phyloP scores from a whole-genome alignment of 2,329 filamentous ascomycete genomes.

The Fusarium sp. region DNA sequence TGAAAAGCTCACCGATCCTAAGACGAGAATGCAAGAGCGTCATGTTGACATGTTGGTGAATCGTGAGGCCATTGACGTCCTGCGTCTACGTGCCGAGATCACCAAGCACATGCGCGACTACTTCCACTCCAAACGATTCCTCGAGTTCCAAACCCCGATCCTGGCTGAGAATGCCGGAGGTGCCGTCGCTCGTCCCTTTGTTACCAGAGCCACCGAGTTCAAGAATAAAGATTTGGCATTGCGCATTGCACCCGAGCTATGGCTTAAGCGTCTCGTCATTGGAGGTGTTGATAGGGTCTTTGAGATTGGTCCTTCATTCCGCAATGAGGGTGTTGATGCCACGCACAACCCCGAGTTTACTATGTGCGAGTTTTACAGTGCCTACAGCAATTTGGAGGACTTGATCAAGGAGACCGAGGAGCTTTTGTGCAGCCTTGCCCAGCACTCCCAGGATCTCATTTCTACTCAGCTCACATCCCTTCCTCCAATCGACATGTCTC shows the following conservation, averaged over 20 bases:
- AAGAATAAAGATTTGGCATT: conserved; percentile 77
- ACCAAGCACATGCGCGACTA: conserved; percentile 79
- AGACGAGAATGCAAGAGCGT: conserved; percentile 78
- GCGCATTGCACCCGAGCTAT: conserved; percentile 92
- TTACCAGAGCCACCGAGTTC: conserved; percentile 82
- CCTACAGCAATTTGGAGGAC: conserved; percentile 80
- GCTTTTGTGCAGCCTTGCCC: conserved; percentile 71
- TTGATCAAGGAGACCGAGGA: conserved; percentile 81
- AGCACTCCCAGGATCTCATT: conserved; percentile 61
- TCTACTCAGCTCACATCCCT: conserved; percentile 59
- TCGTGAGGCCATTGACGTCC: conserved; percentile 71
- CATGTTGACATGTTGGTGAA: conserved; percentile 90
- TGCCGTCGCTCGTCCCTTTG: conserved; percentile 86
- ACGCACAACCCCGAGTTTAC: conserved; percentile 98
- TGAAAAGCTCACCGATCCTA: conserved; percentile 73
- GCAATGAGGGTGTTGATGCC: conserved; percentile 90
- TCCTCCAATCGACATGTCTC: conserved; percentile 59
- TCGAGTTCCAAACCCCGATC: conserved; percentile 93
- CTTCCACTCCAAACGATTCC: conserved; percentile 76
- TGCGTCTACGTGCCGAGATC: conserved; percentile 79
- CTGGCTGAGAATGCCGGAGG: conserved; percentile 86
- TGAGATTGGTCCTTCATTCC: conserved; percentile 91
- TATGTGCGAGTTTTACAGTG: conserved; percentile 96
- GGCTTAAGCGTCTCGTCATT: conserved; percentile 90
- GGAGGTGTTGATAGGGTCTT: conserved; percentile 91